Evolutionary conservation across 805 yeast genomes (phyloP).

Genomic region (Yarrowia sp.): DNA sequence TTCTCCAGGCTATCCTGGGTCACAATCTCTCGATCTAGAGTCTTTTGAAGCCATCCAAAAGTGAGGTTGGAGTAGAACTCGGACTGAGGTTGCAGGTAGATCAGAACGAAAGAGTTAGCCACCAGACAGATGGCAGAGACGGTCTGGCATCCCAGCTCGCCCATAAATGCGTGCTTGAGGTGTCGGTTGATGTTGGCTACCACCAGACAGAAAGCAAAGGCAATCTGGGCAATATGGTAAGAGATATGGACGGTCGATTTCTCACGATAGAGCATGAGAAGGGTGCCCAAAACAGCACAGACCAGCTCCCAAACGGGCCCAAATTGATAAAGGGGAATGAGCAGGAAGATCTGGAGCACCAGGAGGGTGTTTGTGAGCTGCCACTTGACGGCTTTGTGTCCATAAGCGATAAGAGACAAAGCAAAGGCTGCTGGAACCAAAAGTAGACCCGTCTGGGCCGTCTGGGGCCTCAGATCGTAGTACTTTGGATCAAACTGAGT

Average conservation of each 20-base stretch:
- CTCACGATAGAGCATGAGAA: slow-evolving; percentile 24
- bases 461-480: slow-evolving; percentile 29
- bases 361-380: slow-evolving; percentile 17
- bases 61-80: slow-evolving; percentile 28
- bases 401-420: background rate
- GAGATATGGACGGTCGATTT: slow-evolving; percentile 16
- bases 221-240: slow-evolving; percentile 16
- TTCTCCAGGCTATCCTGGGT: slow-evolving; percentile 31
- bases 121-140: slow-evolving; percentile 23
- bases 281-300: background rate
- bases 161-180: slow-evolving; percentile 1
- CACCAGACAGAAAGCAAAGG: slow-evolving; percentile 1
- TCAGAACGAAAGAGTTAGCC: background rate
- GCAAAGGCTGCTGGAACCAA: slow-evolving; percentile 23
- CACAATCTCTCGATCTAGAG: slow-evolving; percentile 19
- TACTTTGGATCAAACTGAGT: slow-evolving; percentile 33
- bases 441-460: slow-evolving; percentile 34
- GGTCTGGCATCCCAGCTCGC: slow-evolving; percentile 27
- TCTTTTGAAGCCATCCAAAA: slow-evolving; percentile 35
- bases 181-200: slow-evolving; percentile 27
- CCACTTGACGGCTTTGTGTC: slow-evolving; percentile 26
- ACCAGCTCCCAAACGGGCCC: slow-evolving; percentile 13
- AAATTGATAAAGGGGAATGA: slow-evolving; percentile 9
- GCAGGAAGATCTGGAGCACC: slow-evolving; percentile 12
- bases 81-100: slow-evolving; percentile 12